phyloP scores from a whole-genome alignment of 2,329 filamentous ascomycete genomes.

The Colletotrichum tanaceti region DNA sequence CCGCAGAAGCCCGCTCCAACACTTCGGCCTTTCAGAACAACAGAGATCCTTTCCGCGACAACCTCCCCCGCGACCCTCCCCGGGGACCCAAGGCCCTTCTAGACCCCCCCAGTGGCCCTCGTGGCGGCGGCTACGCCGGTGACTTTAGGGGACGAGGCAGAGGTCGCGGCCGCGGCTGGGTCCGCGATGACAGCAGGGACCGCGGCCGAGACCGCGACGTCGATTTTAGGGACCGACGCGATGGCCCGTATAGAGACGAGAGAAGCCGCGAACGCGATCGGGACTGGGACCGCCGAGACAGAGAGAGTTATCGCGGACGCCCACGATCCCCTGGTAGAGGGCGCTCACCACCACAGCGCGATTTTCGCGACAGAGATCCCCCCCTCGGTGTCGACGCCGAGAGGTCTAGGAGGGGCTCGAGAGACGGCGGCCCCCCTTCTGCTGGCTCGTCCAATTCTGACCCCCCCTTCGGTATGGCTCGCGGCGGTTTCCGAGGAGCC shows the following conservation, averaged over 20 bases:
- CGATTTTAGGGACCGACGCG: slow-evolving; percentile 64
- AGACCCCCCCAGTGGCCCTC: slow-evolving; percentile 74
- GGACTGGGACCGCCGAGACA: slow-evolving; percentile 62
- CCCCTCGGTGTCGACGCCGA: slow-evolving; percentile 75
- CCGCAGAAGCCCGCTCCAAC: slow-evolving; percentile 67
- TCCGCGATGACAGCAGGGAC: slow-evolving; percentile 71
- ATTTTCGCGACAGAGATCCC: slow-evolving; percentile 67
- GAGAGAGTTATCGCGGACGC: slow-evolving; percentile 65
- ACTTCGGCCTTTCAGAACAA: slow-evolving; percentile 70
- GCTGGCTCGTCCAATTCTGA: slow-evolving; percentile 79
- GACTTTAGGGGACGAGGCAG: slow-evolving; percentile 70
- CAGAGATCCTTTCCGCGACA: slow-evolving; percentile 64
- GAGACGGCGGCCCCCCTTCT: slow-evolving; percentile 76
- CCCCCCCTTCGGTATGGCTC: slow-evolving; percentile 66
- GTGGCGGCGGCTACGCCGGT: slow-evolving; percentile 73
- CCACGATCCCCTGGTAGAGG: slow-evolving; percentile 71
- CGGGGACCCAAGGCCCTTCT: slow-evolving; percentile 84
- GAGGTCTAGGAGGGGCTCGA: slow-evolving; percentile 74
- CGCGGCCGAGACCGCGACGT: slow-evolving; percentile 69
- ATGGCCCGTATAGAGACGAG: slow-evolving; percentile 66
- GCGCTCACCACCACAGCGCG: slow-evolving; percentile 73
- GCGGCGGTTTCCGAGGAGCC: slow-evolving; percentile 64
- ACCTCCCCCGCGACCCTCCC: slow-evolving; percentile 73
- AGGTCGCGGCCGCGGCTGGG: slow-evolving; percentile 67
- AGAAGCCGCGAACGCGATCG: slow-evolving; percentile 69